These are phyloP conservation scores for Waitea zeae DNA, from an alignment of 1,284 basidiomycete genomes.

Conservation along the genomic window DNA sequence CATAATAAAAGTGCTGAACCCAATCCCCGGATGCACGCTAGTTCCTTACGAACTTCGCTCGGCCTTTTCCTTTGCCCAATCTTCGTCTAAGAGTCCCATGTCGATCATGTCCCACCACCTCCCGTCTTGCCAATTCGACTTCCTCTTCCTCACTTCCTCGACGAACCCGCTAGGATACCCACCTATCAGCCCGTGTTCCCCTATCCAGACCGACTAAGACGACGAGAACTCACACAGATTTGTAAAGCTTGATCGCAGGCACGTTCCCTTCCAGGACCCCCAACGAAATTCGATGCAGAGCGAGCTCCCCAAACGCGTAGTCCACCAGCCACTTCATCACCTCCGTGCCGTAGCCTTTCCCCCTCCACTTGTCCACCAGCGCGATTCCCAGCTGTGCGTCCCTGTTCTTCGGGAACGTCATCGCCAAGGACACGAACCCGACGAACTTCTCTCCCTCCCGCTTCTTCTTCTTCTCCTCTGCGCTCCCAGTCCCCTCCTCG, in stretches of 20 bases:
- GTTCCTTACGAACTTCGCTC: too few species aligned
- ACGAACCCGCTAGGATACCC: slow-evolving; percentile 6
- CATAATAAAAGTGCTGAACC: too few species aligned
- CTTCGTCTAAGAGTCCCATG: slow-evolving; percentile 13
- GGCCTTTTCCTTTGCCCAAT: too few species aligned
- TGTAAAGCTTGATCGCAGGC: slow-evolving; percentile 5
- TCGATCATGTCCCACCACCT: slow-evolving; percentile 11
- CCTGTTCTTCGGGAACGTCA: slow-evolving; percentile 1
- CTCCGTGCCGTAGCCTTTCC: slow-evolving; percentile 7
- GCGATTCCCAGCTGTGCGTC: slow-evolving; percentile 4
- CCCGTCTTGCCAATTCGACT: slow-evolving; percentile 13
- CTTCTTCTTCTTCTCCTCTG: background rate
- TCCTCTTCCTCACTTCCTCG: slow-evolving; percentile 9
- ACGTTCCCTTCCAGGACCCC: slow-evolving; percentile 5
- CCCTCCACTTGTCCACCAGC: slow-evolving; percentile 5
- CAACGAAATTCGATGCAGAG: slow-evolving; percentile 4
- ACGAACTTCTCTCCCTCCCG: background rate
- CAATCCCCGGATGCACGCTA: too few species aligned
- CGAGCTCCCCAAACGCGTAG: slow-evolving; percentile 5
- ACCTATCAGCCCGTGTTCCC: background rate
- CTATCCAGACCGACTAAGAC: background rate
- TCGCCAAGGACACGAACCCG: background rate
- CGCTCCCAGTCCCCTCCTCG: background rate
- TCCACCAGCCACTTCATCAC: slow-evolving; percentile 6
- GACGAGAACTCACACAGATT: slow-evolving; percentile 5